Evolutionary conservation across 2,329 filamentous ascomycete species (phyloP).

Genomic region (Xylariomycetidae sp.): DNA sequence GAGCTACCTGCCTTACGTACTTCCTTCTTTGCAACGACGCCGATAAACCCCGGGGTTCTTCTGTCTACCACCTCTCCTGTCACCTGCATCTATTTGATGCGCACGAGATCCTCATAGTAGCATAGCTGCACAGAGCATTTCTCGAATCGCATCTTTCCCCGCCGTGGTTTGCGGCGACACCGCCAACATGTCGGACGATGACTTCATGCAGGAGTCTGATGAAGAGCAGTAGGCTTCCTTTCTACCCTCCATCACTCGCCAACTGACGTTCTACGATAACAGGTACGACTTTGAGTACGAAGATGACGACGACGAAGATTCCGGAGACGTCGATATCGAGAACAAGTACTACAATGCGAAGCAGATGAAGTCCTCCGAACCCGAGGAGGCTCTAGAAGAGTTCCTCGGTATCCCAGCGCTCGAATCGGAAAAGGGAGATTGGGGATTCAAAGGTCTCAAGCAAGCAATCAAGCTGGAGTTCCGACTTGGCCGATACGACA

Average conservation of each 20-base stretch:
- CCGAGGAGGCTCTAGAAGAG: constrained; percentile 82
- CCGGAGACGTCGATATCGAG: constrained; percentile 88
- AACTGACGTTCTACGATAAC: neutral
- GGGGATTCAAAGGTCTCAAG: constrained; percentile 97
- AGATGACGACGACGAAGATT: constrained; percentile 82
- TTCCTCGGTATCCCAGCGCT: constrained; percentile 82
- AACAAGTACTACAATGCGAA: constrained; percentile 99
- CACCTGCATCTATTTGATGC: too few relatives aligned
- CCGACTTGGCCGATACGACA: constrained; percentile 78
- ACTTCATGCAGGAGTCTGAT: constrained; percentile 91
- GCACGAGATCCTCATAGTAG: too few relatives aligned
- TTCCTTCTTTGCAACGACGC: too few relatives aligned
- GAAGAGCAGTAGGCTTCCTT: constrained; percentile 75
- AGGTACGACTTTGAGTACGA: constrained; percentile 98
- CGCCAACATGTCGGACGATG: constrained; percentile 70
- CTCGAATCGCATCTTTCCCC: too few relatives aligned
- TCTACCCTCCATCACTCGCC: too few relatives aligned
- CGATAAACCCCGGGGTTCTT: too few relatives aligned
- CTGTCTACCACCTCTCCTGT: too few relatives aligned
- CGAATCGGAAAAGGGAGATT: constrained; percentile 90
- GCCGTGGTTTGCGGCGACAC: too few relatives aligned
- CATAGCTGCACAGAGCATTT: too few relatives aligned
- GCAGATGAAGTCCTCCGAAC: constrained; percentile 83
- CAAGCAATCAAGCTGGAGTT: constrained; percentile 98
- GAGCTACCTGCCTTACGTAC: too few relatives aligned